A percentile compares a stretch with the other conserved stretches of the same genome.
These are phyloP conservation scores for Suillus paluster DNA, from an alignment of 768 basidiomycete species.

Conservation along the genomic window DNA sequence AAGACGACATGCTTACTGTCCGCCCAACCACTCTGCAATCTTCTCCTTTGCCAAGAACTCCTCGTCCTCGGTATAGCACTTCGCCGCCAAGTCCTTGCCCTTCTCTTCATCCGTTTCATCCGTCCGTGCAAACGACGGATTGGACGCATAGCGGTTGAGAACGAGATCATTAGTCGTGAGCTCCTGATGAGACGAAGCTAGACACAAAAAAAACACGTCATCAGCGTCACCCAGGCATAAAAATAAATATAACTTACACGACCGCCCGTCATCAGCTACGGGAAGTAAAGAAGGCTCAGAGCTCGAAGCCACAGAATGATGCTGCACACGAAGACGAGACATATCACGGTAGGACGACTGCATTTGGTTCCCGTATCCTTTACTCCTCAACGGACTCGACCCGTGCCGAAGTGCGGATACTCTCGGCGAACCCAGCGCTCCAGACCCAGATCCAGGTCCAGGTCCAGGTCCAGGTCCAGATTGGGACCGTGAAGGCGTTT, in stretches of 20 bases:
- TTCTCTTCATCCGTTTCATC: constrained; percentile 65
- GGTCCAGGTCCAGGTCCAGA: constrained; percentile 36
- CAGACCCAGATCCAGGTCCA: constrained; percentile 35
- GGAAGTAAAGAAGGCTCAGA: constrained; percentile 84
- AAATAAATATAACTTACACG: constrained; percentile 44
- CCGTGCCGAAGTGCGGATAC: constrained; percentile 40
- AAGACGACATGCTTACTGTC: constrained; percentile 64
- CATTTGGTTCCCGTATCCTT: constrained; percentile 40
- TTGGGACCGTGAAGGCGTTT: constrained; percentile 34
- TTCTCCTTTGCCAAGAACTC: constrained; percentile 85
- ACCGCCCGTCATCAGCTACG: constrained; percentile 49
- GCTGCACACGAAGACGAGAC: constrained; percentile 61
- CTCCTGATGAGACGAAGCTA: constrained; percentile 49
- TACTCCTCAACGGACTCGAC: constrained; percentile 48
- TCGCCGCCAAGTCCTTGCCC: constrained; percentile 73
- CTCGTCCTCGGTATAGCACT: constrained; percentile 88
- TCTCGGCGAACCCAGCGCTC: constrained; percentile 36
- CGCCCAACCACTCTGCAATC: constrained; percentile 96
- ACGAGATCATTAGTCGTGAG: constrained; percentile 54
- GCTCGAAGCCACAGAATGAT: constrained; percentile 73
- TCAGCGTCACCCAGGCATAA: constrained; percentile 21
- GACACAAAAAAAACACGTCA: constrained; percentile 16
- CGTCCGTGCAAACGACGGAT: constrained; percentile 39
- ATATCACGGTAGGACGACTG: constrained; percentile 45
- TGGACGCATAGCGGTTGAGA: constrained; percentile 50